Percentiles rank a stretch among this genome's conserved stretches.
phyloP scores from a whole-genome alignment of 2,329 filamentous ascomycete genomes.

The Arthrobotrys sinensis region DNA sequence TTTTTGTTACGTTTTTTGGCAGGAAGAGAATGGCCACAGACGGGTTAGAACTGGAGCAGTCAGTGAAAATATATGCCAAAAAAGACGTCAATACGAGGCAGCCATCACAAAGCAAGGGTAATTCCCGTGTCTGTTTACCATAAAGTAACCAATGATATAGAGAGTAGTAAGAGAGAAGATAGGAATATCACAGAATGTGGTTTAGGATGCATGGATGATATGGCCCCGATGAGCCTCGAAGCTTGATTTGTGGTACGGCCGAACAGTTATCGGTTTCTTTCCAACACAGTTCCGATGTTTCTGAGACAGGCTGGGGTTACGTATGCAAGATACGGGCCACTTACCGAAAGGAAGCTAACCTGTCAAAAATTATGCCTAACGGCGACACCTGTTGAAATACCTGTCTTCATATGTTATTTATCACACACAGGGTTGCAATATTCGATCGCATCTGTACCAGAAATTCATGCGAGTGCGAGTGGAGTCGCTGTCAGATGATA shows the following conservation, averaged over 20 bases:
- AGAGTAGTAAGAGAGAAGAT: conserved; percentile 5
- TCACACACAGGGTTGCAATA: conserved; percentile 34
- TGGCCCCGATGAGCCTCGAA: conserved; percentile 53
- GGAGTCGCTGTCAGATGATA: conserved; percentile 57
- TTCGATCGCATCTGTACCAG: conserved; percentile 40
- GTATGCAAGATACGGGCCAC: conserved; percentile 61
- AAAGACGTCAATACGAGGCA: conserved; percentile 54
- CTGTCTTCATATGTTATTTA: conserved; percentile 12
- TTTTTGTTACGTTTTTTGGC: conserved; percentile 4
- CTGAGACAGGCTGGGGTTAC: conserved; percentile 59
- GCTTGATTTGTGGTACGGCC: conserved; percentile 36
- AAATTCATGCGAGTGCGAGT: conserved; percentile 24
- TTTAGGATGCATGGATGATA: conserved; percentile 47
- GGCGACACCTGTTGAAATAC: conserved; percentile 13
- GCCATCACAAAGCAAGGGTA: conserved; percentile 41
- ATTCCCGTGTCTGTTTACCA: conserved; percentile 45
- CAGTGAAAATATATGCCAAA: conserved; percentile 19
- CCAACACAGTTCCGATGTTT: conserved; percentile 58
- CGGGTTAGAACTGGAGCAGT: neutral
- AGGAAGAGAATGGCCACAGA: neutral
- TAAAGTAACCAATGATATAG: conserved; percentile 36
- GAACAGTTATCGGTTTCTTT: conserved; percentile 57
- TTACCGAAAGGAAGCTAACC: conserved; percentile 60
- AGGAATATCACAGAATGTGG: conserved; percentile 30
- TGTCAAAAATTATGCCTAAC: conserved; percentile 47